phyloP scores from a whole-genome alignment of 2,329 filamentous ascomycete genomes.

The Aureobasidium zeae region DNA sequence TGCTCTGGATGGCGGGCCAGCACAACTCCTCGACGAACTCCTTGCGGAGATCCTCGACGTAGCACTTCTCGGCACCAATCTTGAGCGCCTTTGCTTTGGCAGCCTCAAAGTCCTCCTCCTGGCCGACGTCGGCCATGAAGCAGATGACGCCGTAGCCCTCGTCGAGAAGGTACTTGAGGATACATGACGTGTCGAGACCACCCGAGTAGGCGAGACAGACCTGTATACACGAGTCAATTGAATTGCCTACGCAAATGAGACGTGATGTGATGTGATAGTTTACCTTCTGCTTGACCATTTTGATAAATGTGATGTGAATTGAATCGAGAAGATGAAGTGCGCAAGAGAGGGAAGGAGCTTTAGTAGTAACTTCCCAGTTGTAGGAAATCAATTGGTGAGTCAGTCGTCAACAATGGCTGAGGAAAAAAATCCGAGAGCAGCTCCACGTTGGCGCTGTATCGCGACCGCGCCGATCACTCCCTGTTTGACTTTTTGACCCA shows the following conservation, averaged over 20 bases:
- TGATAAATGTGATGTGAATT: conserved; percentile 12
- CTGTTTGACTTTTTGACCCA: background rate
- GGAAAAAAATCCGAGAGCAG: conserved; percentile 11
- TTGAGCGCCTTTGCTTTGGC: conserved; percentile 64
- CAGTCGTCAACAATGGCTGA: conserved; percentile 12
- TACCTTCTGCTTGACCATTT: conserved; percentile 18
- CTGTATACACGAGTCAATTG: conserved; percentile 9
- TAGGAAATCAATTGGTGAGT: conserved; percentile 7
- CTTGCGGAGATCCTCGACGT: conserved; percentile 52
- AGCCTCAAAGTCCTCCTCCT: conserved; percentile 59
- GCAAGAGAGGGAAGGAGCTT: conserved; percentile 1
- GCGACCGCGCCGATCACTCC: conserved; percentile 11
- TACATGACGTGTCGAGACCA: conserved; percentile 52
- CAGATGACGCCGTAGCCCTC: conserved; percentile 54
- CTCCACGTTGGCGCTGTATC: conserved; percentile 11
- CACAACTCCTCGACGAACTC: conserved; percentile 75
- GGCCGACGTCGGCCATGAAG: conserved; percentile 58
- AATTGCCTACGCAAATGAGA: background rate
- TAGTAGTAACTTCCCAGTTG: background rate
- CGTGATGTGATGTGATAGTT: background rate
- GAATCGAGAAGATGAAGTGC: conserved; percentile 1
- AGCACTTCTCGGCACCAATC: conserved; percentile 58
- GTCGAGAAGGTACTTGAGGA: conserved; percentile 41
- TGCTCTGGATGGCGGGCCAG: conserved; percentile 65
- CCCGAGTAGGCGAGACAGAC: conserved; percentile 45